These are phyloP conservation scores for Leishmania braziliensis DNA, from an alignment of 208 protist genomes.

Conservation along the genomic window DNA sequence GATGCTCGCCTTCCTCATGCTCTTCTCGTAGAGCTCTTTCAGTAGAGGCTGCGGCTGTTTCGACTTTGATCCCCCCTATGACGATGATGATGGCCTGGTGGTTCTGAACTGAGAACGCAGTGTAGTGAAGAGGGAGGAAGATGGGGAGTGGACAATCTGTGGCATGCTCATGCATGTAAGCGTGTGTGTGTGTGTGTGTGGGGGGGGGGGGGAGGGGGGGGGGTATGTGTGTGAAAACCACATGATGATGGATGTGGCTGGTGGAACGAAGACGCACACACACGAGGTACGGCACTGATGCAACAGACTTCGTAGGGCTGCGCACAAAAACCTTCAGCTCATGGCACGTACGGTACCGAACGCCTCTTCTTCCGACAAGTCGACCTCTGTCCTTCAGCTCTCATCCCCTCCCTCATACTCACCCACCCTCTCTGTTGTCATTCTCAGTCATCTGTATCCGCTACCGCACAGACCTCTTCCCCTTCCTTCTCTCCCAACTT, in stretches of 20 bases:
- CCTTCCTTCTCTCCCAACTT: background rate
- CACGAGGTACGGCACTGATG: background rate
- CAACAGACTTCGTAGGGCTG: background rate
- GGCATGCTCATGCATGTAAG: background rate
- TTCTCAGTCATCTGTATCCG: background rate
- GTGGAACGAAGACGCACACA: background rate
- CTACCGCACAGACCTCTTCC: background rate
- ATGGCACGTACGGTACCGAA: background rate
- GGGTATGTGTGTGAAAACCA: background rate
- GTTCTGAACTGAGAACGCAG: background rate
- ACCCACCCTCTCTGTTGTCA: background rate
- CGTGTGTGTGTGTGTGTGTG: background rate
- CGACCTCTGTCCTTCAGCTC: background rate
- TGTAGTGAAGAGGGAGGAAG: background rate
- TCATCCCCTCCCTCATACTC: background rate
- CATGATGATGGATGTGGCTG: background rate
- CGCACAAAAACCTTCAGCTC: background rate
- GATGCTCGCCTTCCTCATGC: constrained; percentile 89
- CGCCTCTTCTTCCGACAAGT: background rate
- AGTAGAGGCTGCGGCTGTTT: background rate
- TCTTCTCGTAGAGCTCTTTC: constrained; percentile 73
- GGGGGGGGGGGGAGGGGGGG: too few species aligned
- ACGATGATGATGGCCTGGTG: background rate
- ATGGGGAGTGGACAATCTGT: background rate
- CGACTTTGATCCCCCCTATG: background rate